These are phyloP conservation scores for Fusarium lateritium DNA, from an alignment of 2,329 filamentous ascomycete species.

Conservation along the genomic window DNA sequence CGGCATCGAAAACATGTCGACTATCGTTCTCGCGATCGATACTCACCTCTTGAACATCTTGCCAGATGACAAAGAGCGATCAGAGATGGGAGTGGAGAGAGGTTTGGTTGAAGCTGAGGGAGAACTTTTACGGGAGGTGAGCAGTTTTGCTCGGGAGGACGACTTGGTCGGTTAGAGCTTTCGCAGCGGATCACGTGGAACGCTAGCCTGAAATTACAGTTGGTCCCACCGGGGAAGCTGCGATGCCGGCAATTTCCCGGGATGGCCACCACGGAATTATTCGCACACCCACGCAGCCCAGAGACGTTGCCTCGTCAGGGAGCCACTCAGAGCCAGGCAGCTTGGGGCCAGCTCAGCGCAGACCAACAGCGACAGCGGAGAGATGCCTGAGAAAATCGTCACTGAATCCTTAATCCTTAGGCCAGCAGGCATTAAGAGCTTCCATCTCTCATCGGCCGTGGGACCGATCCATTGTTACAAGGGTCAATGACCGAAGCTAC, in stretches of 20 bases:
- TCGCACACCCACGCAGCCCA: conserved; percentile 35
- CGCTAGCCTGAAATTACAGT: conserved; percentile 51
- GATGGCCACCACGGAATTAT: conserved; percentile 47
- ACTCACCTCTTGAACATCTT: conserved; percentile 89
- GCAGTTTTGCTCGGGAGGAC: conserved; percentile 64
- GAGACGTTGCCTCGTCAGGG: conserved; percentile 31
- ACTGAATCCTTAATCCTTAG: conserved; percentile 18
- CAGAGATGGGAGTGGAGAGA: conserved; percentile 71
- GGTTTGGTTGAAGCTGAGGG: conserved; percentile 66
- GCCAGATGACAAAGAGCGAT: conserved; percentile 77
- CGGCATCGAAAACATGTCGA: conserved; percentile 44
- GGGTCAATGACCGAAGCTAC: neutral
- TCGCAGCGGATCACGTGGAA: conserved; percentile 57
- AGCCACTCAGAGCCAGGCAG: conserved; percentile 16
- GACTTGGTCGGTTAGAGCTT: conserved; percentile 63
- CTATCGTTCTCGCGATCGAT: conserved; percentile 50
- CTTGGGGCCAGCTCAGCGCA: conserved; percentile 9
- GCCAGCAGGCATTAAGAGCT: conserved; percentile 11
- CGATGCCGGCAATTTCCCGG: conserved; percentile 53
- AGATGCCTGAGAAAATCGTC: conserved; percentile 22
- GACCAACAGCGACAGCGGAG: conserved; percentile 16
- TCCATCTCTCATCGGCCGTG: neutral
- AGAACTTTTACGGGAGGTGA: conserved; percentile 64
- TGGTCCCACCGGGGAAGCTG: conserved; percentile 41
- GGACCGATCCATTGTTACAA: conserved; percentile 6